phyloP scores from a whole-genome alignment of 352 stramenopile species.

The Globisporangium rhizosaccharum region DNA sequence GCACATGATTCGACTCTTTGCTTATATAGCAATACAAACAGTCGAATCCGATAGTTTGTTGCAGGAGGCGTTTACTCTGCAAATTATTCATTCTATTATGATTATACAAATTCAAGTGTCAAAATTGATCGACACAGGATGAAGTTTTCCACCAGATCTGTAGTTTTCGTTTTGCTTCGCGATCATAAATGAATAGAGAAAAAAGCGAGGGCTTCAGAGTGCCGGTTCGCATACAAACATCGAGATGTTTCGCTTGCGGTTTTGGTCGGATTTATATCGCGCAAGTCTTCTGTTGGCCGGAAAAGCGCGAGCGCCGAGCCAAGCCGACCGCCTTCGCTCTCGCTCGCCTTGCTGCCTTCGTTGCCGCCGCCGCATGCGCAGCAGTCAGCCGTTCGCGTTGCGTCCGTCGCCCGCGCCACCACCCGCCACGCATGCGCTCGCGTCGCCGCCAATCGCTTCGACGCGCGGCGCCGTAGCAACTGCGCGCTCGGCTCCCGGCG shows the following conservation, averaged over 20 bases:
- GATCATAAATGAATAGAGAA: background rate
- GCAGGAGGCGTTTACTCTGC: too few species aligned
- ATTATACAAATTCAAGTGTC: too few species aligned
- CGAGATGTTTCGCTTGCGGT: background rate
- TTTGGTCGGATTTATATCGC: background rate
- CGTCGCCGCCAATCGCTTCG: background rate
- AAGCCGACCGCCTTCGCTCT: background rate
- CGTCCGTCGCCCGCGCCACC: slow-evolving; percentile 1
- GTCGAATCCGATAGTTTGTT: too few species aligned
- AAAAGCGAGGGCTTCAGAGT: background rate
- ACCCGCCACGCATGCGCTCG: background rate
- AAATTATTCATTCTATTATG: too few species aligned
- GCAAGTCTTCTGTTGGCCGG: background rate
- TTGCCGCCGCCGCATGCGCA: background rate
- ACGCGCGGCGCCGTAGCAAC: background rate
- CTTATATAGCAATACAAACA: too few species aligned
- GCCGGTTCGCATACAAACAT: background rate
- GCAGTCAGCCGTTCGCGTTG: slow-evolving; percentile 13
- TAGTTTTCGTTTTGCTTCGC: too few species aligned
- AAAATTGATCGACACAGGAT: too few species aligned
- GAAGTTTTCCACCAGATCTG: too few species aligned
- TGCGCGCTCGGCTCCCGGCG: background rate
- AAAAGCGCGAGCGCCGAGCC: background rate
- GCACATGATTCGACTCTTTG: too few species aligned
- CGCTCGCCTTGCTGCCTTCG: background rate